Evolutionary conservation across 139 green algal genomes (phyloP), one percentile per base, ranked within the genome.

Genomic region (Pleodorina starrii): DNA sequence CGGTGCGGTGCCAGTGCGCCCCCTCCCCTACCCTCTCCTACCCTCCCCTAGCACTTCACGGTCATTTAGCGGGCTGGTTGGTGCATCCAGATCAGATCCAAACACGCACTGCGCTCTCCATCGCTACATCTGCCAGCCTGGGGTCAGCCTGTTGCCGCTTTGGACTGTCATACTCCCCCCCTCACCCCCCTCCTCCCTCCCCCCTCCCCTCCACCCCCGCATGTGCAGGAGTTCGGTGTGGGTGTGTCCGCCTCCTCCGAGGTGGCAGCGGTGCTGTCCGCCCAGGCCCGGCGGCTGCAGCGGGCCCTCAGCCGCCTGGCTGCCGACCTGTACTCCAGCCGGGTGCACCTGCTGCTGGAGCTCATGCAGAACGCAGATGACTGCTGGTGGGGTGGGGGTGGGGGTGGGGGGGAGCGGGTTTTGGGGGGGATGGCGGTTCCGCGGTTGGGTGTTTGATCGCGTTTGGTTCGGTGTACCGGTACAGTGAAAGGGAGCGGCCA

Each of bases 301-400:
- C 78, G 87, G 19, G 50, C 87, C 12, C 36, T 91, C 51, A 19
- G 51, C 17, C 78, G 87, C 17, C 87, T 91, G 87, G 66, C 87
- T 5, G 66, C 79, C 2, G 87, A 91, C 40, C 66, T 91, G 78
- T 91, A 91, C 79, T 59, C 35, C 48, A 60, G 51, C 35, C 71
- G 51, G 21, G 51, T 75, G 59, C 89, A 92, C 72, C 57, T 92
- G 60, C 83, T 90, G 48, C 75, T 90, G 82, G 89, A 92, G 83
- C 89, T 92, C 60, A 29, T 90, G 84, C 90, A 92, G 90, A 92
- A 92, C 57, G 76, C 76, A 17, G 90, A 92, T 69, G 90, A 92
- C 77, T 92, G 89, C 89, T 77, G 46, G 46, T 42, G 36, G 4
- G 77, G 32, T 29, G 4, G 77, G 32, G 40, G 36, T 1, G 50